Base-by-base conservation (phyloP, 768 basidiomycete species). In the Leccinum boreale region DNA sequence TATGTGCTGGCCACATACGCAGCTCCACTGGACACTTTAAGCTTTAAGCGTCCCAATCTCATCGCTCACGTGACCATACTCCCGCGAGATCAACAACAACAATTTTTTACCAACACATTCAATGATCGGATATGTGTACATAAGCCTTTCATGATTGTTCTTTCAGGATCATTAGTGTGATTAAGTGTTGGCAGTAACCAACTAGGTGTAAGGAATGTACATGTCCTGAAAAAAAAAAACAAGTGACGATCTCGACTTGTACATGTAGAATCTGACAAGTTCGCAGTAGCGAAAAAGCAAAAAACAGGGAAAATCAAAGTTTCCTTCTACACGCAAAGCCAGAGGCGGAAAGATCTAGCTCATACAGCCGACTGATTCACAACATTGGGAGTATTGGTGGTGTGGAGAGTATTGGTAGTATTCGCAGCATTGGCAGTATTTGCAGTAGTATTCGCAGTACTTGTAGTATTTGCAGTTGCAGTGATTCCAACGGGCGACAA, bases 61-160 rank as follows among this genome's bases (percentile, higher is more conserved):
- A 70, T 70, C 61, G 15, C 45, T 57, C 61, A 69, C 66, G 68
- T 70, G 68, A 70, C 29, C 44, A 28, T 8, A 24, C 35, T 9
- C 46, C 36, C 36, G 33, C 33, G 14, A 35, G 33, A 35, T 35
- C 33, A 33, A 33, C 31, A 33, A 33, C 29, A 33, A 33, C 4
- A 28, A 28, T 14, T 33, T 35, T 3, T 0, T 15, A 15, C 33
- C 33, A 35, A 35, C 33, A 33, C 31, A 33, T 33, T 33, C 31
- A 11, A 33, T 31, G 31, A 33, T 33, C 12, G 31, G 12, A 31
- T 33, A 28, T 29, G 10, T 10, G 10, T 29, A 29, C 10, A 31
- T 31, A 11, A 10, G 29, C 29, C 31, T 44, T 44, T 21, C 19
- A 19, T 45, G 9, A 42, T 4, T 15, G 14, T 35, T 15, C 14